These are phyloP conservation scores for Candolleomyces efflorescens DNA, from an alignment of 768 basidiomycete genomes.

Conservation along the genomic window DNA sequence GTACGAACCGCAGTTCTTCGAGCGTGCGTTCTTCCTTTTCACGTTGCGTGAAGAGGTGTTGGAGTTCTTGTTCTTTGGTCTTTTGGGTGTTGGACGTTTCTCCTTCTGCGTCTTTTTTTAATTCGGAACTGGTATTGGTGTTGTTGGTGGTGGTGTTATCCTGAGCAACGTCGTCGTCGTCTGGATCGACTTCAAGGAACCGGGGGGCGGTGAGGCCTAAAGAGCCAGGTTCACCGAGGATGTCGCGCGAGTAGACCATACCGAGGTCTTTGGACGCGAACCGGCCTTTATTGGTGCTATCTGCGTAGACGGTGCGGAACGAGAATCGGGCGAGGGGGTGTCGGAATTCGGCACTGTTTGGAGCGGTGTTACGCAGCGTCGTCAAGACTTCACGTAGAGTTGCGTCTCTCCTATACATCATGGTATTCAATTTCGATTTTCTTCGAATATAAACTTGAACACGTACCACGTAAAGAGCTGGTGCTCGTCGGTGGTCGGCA, in stretches of 20 bases:
- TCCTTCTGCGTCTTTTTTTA: too few relatives aligned
- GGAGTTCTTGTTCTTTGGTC: too few relatives aligned
- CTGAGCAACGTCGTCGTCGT: background rate
- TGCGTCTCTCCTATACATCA: slow-evolving; percentile 64
- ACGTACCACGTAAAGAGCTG: slow-evolving; percentile 77
- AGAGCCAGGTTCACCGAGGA: slow-evolving; percentile 74
- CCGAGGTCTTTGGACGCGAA: slow-evolving; percentile 79
- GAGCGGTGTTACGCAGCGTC: slow-evolving; percentile 68
- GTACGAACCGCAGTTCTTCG: slow-evolving; percentile 75
- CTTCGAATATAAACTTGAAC: background rate
- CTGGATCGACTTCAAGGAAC: slow-evolving; percentile 47
- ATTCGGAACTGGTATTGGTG: slow-evolving; percentile 24
- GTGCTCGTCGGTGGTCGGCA: slow-evolving; percentile 78
- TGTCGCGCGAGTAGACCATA: slow-evolving; percentile 78
- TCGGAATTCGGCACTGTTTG: slow-evolving; percentile 65
- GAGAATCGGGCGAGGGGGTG: slow-evolving; percentile 81
- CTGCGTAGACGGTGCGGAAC: slow-evolving; percentile 78
- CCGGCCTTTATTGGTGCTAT: slow-evolving; percentile 64
- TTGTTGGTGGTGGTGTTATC: background rate
- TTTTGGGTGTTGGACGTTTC: too few relatives aligned
- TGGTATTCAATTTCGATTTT: background rate
- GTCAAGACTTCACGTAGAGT: slow-evolving; percentile 77
- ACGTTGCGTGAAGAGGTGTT: too few relatives aligned
- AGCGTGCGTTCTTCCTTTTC: slow-evolving; percentile 67
- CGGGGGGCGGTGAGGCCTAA: slow-evolving; percentile 54